Evolutionary conservation across 257 asterid genomes (phyloP), one percentile per base, ranked within the genome.

Genomic region (Ocimum tenuiflorum): DNA sequence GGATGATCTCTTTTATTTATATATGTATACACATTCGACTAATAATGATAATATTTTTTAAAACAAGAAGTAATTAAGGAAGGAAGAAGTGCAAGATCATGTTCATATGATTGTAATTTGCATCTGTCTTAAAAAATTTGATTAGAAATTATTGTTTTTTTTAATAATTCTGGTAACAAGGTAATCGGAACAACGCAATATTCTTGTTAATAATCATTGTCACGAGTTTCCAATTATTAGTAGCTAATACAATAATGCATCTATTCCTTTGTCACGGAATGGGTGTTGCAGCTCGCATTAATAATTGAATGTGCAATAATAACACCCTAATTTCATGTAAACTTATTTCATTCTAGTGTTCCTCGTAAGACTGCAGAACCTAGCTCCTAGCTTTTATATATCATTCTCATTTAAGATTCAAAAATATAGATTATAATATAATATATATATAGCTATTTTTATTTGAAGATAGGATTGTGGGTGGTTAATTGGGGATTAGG

Each of bases 211-310:
- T 70, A 17, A 60, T 60, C 24, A 12, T 69, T 69, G 14, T 58
- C 43, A 22, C 8, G n/a, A 8, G 46, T 19, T 27, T 3, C 60
- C 54, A 56, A 1, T 56, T 63, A 71, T 47, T 56, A 18, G 51
- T 48, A 19, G 52, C 61, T 22, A n/a, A n/a, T n/a, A n/a, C n/a
- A n/a, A n/a, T n/a, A n/a, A n/a, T 61, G 23, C n/a, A 14, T 14
- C 19, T 49, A 49, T 12, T 64, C 35, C 4, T 3, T 54, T 62
- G 53, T 45, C 51, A 71, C 9, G 14, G 39, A n/a, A 18, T 52
- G 64, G 51, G 36, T 39, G 23, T 19, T 70, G 27, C 70, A 70
- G 29, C 70, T 70, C 53, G 36, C 46, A 27, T 20, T 39, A 46
- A 60, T 72, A 39, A 49, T 33, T 5, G 58, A 70, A 58, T 52